Conservation (phyloP, 768 basidiomycete genomes). For the Tulasnella sp. region DNA sequence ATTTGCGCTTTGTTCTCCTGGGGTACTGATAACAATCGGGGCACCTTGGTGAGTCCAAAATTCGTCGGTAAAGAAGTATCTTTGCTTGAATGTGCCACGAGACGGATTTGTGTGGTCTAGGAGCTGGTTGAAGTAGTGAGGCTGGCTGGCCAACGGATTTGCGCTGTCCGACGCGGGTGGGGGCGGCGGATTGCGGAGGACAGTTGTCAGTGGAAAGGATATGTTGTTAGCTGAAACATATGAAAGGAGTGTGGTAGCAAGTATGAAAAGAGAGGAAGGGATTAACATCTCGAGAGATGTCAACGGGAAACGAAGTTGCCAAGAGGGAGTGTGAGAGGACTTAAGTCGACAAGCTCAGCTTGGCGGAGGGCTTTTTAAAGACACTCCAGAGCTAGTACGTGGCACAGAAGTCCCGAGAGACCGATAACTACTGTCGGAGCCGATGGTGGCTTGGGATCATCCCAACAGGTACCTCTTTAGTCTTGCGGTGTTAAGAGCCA, state of each 20-base stretch:
- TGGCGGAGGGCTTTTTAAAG: not conserved
- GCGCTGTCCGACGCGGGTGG: not conserved
- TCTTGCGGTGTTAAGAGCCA: not conserved
- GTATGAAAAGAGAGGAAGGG: not conserved
- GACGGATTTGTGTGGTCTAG: constrained; percentile 33
- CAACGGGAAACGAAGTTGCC: not conserved
- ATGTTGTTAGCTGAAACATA: not conserved
- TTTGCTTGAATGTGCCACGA: constrained; percentile 36
- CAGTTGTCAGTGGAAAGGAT: not conserved
- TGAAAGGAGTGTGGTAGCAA: not conserved
- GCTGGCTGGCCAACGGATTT: not conserved
- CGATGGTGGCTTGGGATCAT: not conserved
- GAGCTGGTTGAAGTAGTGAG: constrained; percentile 34
- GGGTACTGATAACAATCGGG: constrained; percentile 4
- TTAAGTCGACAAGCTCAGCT: not conserved
- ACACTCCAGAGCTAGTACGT: not conserved
- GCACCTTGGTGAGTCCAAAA: constrained; percentile 11
- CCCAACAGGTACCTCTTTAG: not conserved
- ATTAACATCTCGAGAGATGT: not conserved
- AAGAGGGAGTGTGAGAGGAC: not conserved
- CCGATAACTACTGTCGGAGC: not conserved
- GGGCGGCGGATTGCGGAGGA: not conserved
- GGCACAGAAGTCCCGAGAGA: not conserved
- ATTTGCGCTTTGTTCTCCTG: constrained; percentile 18
- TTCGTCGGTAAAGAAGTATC: constrained; percentile 28